Evolutionary conservation across 2,329 filamentous ascomycete species (phyloP), one percentile per base, ranked within the genome.

Genomic region (Dactylella cylindrospora): DNA sequence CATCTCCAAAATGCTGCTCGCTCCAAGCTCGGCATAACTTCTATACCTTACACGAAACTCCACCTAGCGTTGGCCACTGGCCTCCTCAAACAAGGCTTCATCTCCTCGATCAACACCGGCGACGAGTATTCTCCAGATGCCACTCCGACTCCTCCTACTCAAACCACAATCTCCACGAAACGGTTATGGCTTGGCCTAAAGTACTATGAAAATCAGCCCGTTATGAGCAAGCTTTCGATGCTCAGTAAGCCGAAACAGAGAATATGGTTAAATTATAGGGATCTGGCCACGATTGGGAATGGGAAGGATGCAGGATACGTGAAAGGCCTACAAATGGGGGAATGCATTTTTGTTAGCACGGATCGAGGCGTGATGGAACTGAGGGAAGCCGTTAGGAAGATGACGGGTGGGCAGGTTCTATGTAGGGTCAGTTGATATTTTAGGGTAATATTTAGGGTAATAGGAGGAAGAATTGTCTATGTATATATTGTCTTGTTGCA

Each of bases 141-240:
- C 0, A 73, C 79, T 20, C 76, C 82, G 9, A 80, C 80, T 64
- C 77, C 76, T 10, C 78, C 88, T 54, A 89, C 84, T 40, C 76
- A 78, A 64, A 77, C 76, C 68, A 95, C 94, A 74, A 81, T 89
- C 29, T 80, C 89, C 3, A 79, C 77, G 31, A 80, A 88, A 71
- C 79, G 90, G 61, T 76, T 96, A 67, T 96, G 90, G 90, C 74
- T 96, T 9, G 89, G 89, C 1, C 76, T 95, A 70, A 95, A 95
- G 76, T 95, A 95, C 79, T 88, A 82, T 81, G 83, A 90, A 67
- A 86, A 86, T 70, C 78, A 84, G 73, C 88, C 90, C 4, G 89
- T 95, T 17, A 75, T 96, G 67, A 78, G 77, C 65, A 79, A 81
- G 66, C 79, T 91, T 69, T 73, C 74, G 41, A 72, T 85, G 70